These are phyloP conservation scores for Ephemerocybe angulata DNA, from an alignment of 768 basidiomycete genomes.

Conservation along the genomic window DNA sequence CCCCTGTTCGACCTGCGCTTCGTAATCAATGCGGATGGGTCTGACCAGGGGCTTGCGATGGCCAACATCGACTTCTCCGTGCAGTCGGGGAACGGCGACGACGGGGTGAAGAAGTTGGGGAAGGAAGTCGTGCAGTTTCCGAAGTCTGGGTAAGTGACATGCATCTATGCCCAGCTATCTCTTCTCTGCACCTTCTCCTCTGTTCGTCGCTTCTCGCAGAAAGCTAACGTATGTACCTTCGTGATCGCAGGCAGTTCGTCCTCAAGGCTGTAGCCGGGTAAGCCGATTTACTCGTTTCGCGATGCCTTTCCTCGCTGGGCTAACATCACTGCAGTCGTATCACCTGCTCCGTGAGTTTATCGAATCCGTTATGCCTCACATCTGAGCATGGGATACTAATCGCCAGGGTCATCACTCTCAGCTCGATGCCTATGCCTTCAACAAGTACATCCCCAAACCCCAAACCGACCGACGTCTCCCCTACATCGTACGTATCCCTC, in stretches of 20 bases:
- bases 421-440: not conserved
- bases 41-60: conserved; percentile 1
- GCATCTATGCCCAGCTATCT: not conserved
- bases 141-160: conserved; percentile 1
- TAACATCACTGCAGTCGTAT: conserved; percentile 2
- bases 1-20: conserved; percentile 8
- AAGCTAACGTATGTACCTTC: too few relatives aligned
- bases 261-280: conserved; percentile 6
- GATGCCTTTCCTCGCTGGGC: not conserved
- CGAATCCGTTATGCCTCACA: not conserved
- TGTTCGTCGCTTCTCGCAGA: not conserved
- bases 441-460: not conserved
- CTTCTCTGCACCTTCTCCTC: not conserved
- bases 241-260: not conserved
- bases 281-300: not conserved
- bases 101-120: not conserved
- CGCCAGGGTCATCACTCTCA: not conserved
- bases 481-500: conserved; percentile 3
- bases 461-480: not conserved
- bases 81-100: not conserved
- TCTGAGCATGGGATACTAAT: not conserved
- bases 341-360: not conserved
- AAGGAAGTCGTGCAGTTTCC: conserved; percentile 2
- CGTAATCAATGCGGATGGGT: not conserved
- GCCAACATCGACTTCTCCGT: conserved; percentile 1